A percentile compares a stretch with the other conserved stretches of the same genome.
phyloP scores from a whole-genome alignment of 2,329 filamentous ascomycete species.

The Claviceps pazoutovae region DNA sequence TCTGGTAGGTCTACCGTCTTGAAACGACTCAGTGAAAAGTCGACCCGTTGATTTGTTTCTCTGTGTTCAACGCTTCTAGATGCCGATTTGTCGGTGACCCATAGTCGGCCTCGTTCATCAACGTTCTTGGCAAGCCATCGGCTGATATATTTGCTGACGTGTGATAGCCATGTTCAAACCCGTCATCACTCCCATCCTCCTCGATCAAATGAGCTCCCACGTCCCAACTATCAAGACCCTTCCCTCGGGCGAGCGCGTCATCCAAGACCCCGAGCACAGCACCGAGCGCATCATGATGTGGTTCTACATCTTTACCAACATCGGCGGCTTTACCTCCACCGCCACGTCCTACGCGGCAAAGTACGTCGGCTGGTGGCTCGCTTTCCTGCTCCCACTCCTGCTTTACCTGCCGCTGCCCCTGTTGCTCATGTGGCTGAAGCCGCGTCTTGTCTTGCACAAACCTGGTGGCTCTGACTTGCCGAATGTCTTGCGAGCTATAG shows the following conservation, averaged over 20 bases:
- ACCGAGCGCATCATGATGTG: constrained; percentile 54
- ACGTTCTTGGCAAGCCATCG: background rate
- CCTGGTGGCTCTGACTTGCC: constrained; percentile 53
- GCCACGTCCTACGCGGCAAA: constrained; percentile 39
- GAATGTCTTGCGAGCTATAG: constrained; percentile 42
- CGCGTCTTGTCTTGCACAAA: constrained; percentile 39
- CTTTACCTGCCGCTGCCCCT: constrained; percentile 46
- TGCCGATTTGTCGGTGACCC: too few relatives aligned
- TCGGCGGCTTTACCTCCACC: constrained; percentile 38
- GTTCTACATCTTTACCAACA: constrained; percentile 42
- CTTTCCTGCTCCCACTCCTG: constrained; percentile 29
- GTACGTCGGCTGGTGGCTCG: constrained; percentile 36
- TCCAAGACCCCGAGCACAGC: constrained; percentile 54
- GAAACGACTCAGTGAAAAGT: too few relatives aligned
- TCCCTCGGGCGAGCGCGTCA: constrained; percentile 46
- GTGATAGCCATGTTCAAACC: constrained; percentile 46
- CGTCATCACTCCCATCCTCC: constrained; percentile 54
- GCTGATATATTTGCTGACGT: too few relatives aligned
- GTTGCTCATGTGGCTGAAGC: constrained; percentile 41
- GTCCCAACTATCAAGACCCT: constrained; percentile 23
- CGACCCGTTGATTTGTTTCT: too few relatives aligned
- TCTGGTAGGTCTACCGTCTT: constrained; percentile 27
- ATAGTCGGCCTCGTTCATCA: background rate
- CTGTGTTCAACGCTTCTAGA: too few relatives aligned
- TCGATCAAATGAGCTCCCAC: constrained; percentile 49